Percentiles rank a stretch among this genome's conserved stretches.
Conservation (phyloP, 1,284 basidiomycete genomes). For the Fistulina hepatica region DNA sequence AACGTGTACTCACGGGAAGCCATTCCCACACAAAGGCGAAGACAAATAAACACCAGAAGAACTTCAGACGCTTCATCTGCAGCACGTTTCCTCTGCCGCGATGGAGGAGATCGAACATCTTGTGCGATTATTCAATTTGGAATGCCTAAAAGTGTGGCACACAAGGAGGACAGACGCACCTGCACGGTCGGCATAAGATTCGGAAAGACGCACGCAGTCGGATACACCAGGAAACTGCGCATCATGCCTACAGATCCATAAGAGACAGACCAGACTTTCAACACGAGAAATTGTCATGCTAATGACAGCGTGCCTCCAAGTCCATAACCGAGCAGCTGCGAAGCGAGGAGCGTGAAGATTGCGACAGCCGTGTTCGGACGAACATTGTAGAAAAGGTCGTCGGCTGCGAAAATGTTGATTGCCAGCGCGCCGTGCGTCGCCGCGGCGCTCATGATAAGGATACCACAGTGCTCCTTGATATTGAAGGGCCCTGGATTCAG, state of each 20-base stretch:
- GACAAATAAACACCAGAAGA: conserved; percentile 47
- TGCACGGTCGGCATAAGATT: conserved; percentile 26
- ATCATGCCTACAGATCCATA: conserved; percentile 7
- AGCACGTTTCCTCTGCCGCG: conserved; percentile 34
- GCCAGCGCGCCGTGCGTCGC: conserved; percentile 30
- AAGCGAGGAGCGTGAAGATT: conserved; percentile 29
- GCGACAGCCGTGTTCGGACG: conserved; percentile 26
- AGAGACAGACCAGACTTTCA: neutral
- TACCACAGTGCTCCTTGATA: conserved; percentile 63
- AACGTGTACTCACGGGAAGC: conserved; percentile 32
- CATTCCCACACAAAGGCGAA: conserved; percentile 42
- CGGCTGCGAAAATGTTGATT: conserved; percentile 30
- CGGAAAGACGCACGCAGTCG: conserved; percentile 19
- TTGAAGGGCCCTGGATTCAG: conserved; percentile 31
- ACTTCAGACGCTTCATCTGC: conserved; percentile 42
- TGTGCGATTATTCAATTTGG: too few relatives aligned
- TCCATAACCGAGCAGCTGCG: conserved; percentile 35
- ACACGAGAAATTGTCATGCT: neutral
- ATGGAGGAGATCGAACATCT: conserved; percentile 34
- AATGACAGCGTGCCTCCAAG: conserved; percentile 16
- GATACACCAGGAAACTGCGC: conserved; percentile 19
- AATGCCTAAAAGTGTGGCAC: too few relatives aligned
- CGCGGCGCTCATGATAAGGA: conserved; percentile 62
- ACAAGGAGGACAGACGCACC: too few relatives aligned
- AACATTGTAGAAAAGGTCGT: conserved; percentile 29